Percentiles rank a stretch among this genome's conserved stretches.
Evolutionary conservation across 225 moss, liverwort and hornwort genomes (phyloP).

Genomic region (Climacium dendroides): DNA sequence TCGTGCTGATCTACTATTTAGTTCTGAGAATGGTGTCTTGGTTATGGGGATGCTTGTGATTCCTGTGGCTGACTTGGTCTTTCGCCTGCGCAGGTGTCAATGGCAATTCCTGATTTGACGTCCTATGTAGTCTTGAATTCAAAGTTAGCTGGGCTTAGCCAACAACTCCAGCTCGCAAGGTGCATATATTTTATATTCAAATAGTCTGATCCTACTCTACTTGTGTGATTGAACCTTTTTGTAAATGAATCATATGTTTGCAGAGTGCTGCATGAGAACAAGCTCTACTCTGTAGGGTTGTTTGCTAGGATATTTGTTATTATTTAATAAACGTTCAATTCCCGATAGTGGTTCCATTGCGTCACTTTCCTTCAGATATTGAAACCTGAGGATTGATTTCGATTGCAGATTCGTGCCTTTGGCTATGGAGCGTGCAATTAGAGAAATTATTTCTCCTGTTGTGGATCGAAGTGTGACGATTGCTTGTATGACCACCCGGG

Average conservation of each 20-base stretch:
- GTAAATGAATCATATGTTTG: neutral
- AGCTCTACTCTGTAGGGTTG: neutral
- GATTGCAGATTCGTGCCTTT: conserved; percentile 68
- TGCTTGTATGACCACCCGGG: conserved; percentile 91
- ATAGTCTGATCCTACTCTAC: neutral
- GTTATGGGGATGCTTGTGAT: neutral
- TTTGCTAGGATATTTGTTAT: neutral
- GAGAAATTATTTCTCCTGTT: conserved; percentile 85
- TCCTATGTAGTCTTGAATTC: conserved; percentile 72
- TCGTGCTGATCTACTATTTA: neutral
- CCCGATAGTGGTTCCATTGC: neutral
- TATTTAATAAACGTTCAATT: neutral
- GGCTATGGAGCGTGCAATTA: conserved; percentile 92
- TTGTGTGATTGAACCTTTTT: neutral
- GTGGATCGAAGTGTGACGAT: conserved; percentile 92
- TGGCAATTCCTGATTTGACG: conserved; percentile 79
- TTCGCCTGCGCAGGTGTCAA: conserved; percentile 44
- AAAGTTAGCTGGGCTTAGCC: conserved; percentile 68
- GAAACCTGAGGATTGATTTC: neutral
- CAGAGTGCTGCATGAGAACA: neutral
- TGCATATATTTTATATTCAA: neutral
- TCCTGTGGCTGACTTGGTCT: neutral
- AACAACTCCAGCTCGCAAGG: conserved; percentile 76
- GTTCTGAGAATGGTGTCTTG: neutral
- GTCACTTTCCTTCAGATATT: neutral